These are phyloP conservation scores for Aspergillus asperescens DNA, from an alignment of 495 filamentous ascomycete species.

Conservation along the genomic window DNA sequence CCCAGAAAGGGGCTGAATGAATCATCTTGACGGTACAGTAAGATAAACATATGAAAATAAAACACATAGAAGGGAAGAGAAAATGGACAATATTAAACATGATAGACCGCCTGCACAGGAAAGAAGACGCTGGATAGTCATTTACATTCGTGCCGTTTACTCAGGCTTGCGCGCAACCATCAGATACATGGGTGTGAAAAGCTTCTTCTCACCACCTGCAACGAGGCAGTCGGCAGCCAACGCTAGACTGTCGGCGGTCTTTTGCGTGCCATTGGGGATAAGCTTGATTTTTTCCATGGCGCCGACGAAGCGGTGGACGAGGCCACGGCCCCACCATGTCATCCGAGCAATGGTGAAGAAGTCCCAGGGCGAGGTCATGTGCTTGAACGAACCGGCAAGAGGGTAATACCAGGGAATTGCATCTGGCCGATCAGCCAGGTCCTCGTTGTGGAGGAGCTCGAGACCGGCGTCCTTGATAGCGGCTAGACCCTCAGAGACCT, in stretches of 20 bases:
- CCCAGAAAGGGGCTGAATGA: constrained; percentile 2
- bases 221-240: constrained; percentile 82
- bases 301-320: constrained; percentile 76
- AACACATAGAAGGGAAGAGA: constrained; percentile 7
- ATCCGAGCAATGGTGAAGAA: constrained; percentile 81
- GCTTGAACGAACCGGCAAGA: constrained; percentile 72
- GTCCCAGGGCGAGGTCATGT: constrained; percentile 75
- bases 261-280: constrained; percentile 82
- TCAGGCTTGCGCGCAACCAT: constrained; percentile 92
- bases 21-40: constrained; percentile 21
- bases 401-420: constrained; percentile 92
- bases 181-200: constrained; percentile 99
- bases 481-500: constrained; percentile 70
- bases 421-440: constrained; percentile 79
- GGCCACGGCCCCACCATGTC: constrained; percentile 75
- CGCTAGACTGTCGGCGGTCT: constrained; percentile 88
- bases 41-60: constrained; percentile 9
- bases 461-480: constrained; percentile 91
- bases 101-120: constrained; percentile 18
- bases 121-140: constrained; percentile 9
- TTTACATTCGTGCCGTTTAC: constrained; percentile 29
- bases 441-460: constrained; percentile 78
- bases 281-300: constrained; percentile 68
- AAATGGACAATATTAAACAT: constrained; percentile 16
- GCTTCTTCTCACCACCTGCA: constrained; percentile 81